Evolutionary conservation across 352 stramenopile genomes (phyloP).

Genomic region (Phytophthora ramorum): DNA sequence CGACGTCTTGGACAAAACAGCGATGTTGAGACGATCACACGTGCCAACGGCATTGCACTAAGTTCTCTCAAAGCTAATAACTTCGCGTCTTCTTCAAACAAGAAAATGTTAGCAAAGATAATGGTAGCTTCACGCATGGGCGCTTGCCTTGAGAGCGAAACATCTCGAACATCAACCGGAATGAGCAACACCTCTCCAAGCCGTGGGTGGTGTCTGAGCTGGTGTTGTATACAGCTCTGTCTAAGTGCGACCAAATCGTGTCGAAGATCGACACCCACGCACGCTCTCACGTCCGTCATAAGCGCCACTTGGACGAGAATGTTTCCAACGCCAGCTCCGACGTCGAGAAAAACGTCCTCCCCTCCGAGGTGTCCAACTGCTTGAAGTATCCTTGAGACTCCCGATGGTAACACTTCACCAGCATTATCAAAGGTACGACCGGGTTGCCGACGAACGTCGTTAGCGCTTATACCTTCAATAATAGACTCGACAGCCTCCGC

Average conservation of each 20-base stretch:
- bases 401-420: conserved; percentile 4
- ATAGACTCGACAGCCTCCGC: background rate
- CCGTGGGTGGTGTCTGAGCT: background rate
- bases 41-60: background rate
- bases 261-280: conserved; percentile 5
- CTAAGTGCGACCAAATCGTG: background rate
- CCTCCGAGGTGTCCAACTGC: background rate
- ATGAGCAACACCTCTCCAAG: background rate
- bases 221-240: background rate
- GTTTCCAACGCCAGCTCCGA: conserved; percentile 20
- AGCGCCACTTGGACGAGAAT: conserved; percentile 11
- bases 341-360: conserved; percentile 1
- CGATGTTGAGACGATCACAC: background rate
- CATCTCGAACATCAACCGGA: background rate
- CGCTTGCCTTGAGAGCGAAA: background rate
- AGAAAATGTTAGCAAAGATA: conserved; percentile 2
- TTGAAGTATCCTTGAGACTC: background rate
- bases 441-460: conserved; percentile 9
- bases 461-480: conserved; percentile 1
- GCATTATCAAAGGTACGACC: conserved; percentile 2
- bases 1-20: conserved; percentile 9
- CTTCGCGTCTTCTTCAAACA: conserved; percentile 5
- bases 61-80: conserved; percentile 1
- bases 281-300: background rate
- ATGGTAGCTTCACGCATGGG: conserved; percentile 1